phyloP scores from a whole-genome alignment of 2,329 filamentous ascomycete species.

The Alternaria sp. region DNA sequence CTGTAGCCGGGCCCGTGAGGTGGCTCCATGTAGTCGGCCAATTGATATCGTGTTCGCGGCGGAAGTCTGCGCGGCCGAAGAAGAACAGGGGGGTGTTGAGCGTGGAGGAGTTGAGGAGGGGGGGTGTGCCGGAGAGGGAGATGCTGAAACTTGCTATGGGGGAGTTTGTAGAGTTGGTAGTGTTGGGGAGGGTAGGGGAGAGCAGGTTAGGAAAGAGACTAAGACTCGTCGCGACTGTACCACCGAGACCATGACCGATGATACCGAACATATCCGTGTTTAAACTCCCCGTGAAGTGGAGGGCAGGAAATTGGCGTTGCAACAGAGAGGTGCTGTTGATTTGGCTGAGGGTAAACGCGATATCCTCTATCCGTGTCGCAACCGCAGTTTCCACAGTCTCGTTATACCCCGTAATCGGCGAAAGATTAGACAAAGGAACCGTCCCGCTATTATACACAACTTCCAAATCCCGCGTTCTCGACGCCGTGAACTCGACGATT shows the following conservation, averaged over 20 bases:
- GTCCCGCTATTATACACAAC: slow-evolving; percentile 30
- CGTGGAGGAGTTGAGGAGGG: slow-evolving; percentile 5
- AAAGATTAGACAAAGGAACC: slow-evolving; percentile 22
- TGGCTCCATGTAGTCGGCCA: slow-evolving; percentile 67
- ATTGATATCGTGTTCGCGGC: slow-evolving; percentile 95
- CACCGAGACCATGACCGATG: slow-evolving; percentile 40
- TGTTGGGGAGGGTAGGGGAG: too few species aligned
- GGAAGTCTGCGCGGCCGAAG: slow-evolving; percentile 71
- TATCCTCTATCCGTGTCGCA: slow-evolving; percentile 22
- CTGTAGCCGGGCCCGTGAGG: slow-evolving; percentile 22
- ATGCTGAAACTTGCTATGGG: slow-evolving; percentile 21
- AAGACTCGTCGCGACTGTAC: slow-evolving; percentile 27
- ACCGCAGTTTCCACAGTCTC: slow-evolving; percentile 17
- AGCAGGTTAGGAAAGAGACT: slow-evolving; percentile 7
- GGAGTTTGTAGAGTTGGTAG: background rate
- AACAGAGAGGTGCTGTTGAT: background rate
- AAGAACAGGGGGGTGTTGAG: slow-evolving; percentile 22
- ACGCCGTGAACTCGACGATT: slow-evolving; percentile 51
- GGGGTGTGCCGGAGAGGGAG: slow-evolving; percentile 31
- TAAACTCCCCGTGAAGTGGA: slow-evolving; percentile 16
- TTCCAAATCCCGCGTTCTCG: slow-evolving; percentile 11
- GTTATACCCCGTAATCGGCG: slow-evolving; percentile 22
- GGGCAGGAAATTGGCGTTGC: slow-evolving; percentile 10
- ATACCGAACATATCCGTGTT: slow-evolving; percentile 16
- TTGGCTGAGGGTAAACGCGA: slow-evolving; percentile 24